Evolutionary conservation across 441 rosid genomes (phyloP), one percentile per base, ranked within the genome.

Genomic region (Aquilaria agallochum): DNA sequence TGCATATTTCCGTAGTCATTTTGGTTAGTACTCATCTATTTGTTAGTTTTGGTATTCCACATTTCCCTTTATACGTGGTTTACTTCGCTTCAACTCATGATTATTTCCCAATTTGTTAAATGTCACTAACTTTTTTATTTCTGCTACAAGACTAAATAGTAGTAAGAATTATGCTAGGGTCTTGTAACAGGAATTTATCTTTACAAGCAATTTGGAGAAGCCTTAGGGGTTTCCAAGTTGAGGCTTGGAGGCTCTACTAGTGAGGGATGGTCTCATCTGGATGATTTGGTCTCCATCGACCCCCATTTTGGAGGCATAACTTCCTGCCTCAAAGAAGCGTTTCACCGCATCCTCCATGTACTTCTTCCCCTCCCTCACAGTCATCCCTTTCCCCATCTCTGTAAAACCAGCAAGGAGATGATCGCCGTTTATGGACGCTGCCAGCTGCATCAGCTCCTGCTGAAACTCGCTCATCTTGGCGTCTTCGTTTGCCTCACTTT

Each of bases 281-380:
- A 92, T 90, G 73, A 82, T 78, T 56, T 86, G 90, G 47, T 90
- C 85, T 31, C 68, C 76, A 65, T 86, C 80, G 31, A 89, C 98
- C 60, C 94, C 96, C 89, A 88, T 79, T 73, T 71, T 82, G 52
- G 70, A 55, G 20, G 98, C 98, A 32, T 58, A 68, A 57, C 56
- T 68, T 11, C 94, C 96, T 0, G 87, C 90, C 14, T 83, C 83
- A 3, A 88, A 72, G 89, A 84, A 92, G 14, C 89, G 69, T 68
- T 79, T 75, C 12, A 88, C 74, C 2, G 96, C 98, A 51, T 88
- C 84, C 59, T 90, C 95, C 92, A 88, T 86, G 68, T 90, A 89
- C 40, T 44, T 75, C 48, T 86, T 89, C 50, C 86, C 98, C 82
- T 88, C 71, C 77, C 67, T 83, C 2, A 90, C 94, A 5, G 82